Evolutionary conservation across 371 early-diverging fungal species (phyloP), one percentile per base, ranked within the genome.

Genomic region (Haplosporangium sp.): DNA sequence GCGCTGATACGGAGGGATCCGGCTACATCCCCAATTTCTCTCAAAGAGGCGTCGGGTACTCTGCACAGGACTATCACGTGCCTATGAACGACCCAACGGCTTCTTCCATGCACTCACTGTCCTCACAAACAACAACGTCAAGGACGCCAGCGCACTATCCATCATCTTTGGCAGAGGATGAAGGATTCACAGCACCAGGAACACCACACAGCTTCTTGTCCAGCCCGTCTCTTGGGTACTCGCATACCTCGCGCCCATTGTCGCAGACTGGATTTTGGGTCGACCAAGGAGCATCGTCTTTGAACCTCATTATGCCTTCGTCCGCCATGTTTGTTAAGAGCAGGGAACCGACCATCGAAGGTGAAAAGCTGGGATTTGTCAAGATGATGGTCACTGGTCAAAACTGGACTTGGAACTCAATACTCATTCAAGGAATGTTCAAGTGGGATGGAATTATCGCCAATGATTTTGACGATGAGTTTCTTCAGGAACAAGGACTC

Each of bases 391-490:
- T 74, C 21, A 42, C 57, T n/a, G 69, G 74, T 3, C 51, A 56
- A 41, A 67, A 51, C 18, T 36, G 73, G 20, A 23, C 21, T 1
- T 67, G 67, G 67, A 56, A 73, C 57, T 18, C 62, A 5, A 29
- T 55, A 9, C 23, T 73, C 9, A 73, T 73, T 13, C 73, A 52
- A 20, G 67, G 62, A 1, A 59, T 73, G 55, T 73, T 73, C 69
- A 55, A 58, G 38, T 74, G 74, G 74, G 61, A 63, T 1, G 69
- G 65, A 16, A 52, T 74, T 21, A 64, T 74, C 40, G 74, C 74
- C 21, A 68, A 64, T 18, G 74, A 74, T 48, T 68, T 64, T 61
- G 74, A 74, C 13, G 74, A 74, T 20, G 65, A 74, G 47, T 64
- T 68, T 41, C 23, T 74, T 23, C 68, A 74, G 54, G 61, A 65